Percentiles rank a stretch among this genome's conserved stretches.
Conservation (phyloP, 106 monocot species). For the Dioscorea zingiberensis region DNA sequence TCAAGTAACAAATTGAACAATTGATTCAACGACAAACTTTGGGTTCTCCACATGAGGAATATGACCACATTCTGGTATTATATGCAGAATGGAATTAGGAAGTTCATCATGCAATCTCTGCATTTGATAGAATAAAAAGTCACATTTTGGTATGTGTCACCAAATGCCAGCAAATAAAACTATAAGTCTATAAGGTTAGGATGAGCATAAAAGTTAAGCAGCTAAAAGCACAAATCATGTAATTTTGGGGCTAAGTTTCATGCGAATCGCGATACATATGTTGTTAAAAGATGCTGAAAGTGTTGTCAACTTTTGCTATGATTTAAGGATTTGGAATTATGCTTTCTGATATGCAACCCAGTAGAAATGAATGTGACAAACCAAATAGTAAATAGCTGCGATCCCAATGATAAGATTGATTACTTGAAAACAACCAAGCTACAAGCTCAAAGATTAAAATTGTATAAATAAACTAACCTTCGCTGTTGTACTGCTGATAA, state of each 20-base stretch:
- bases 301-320: neutral
- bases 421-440: no score
- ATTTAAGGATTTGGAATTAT: neutral
- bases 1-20: constrained; percentile 29
- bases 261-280: no score
- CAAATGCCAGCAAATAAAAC: neutral
- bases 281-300: neutral
- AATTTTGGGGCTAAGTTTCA: neutral
- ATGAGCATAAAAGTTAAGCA: no score
- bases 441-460: neutral
- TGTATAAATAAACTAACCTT: constrained; percentile 34
- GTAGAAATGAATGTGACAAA: no score
- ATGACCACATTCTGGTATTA: constrained; percentile 58
- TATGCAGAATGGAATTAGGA: constrained; percentile 28
- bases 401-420: no score
- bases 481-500: constrained; percentile 43
- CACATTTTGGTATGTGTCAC: no score
- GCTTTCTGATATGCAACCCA: neutral
- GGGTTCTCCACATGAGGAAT: constrained; percentile 78
- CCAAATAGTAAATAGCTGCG: no score
- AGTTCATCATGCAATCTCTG: constrained; percentile 59
- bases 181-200: neutral
- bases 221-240: neutral
- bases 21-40: constrained; percentile 17
- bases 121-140: neutral